Evolutionary conservation across 2,329 filamentous ascomycete genomes (phyloP), one percentile per base, ranked within the genome.

Genomic region (Aureobasidium zeae): DNA sequence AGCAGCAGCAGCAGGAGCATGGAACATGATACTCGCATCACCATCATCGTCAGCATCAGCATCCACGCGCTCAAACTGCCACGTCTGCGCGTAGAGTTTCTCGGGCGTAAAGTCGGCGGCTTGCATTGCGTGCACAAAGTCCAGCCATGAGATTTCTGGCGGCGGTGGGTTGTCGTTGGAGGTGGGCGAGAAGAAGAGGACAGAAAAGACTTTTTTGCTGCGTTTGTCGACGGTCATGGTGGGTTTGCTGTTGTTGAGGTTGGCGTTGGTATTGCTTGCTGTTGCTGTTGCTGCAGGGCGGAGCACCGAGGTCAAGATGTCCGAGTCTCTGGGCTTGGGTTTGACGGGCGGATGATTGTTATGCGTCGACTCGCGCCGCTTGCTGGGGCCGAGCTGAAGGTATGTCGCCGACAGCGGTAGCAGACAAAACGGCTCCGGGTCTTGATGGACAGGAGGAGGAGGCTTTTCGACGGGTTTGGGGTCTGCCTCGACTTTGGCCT

Each of bases 51-150:
- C 50, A 3, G 54, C 53, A 3, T 68, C 69, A 11, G 59, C 62
- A 49, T n/a, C n/a, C n/a, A n/a, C n/a, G n/a, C n/a, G n/a, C n/a
- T n/a, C n/a, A n/a, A 79, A 79, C 5, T 77, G 71, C 76, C 76
- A 79, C 0, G 70, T 69, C 0, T 71, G 77, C 0, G 73, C 73
- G 46, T 76, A 75, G 0, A 77, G 61, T 55, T 80, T 79, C 56
- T 74, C 59, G 0, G 64, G 63, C 0, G 46, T 45, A 46, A 79
- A 78, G 0, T 72, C 74, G 0, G 60, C 61, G 0, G 29, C 25
- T 5, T 26, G 62, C 67, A 75, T 69, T 1, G 70, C 72, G 48
- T 69, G 66, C 6, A 74, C 52, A 48, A 74, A 75, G 39, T 73
- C 71, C 6, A 38, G 56, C 73, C 70, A 74, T 0, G 59, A 76